phyloP scores from a whole-genome alignment of 139 green algal species.

The Tetratostichococcus sp. region DNA sequence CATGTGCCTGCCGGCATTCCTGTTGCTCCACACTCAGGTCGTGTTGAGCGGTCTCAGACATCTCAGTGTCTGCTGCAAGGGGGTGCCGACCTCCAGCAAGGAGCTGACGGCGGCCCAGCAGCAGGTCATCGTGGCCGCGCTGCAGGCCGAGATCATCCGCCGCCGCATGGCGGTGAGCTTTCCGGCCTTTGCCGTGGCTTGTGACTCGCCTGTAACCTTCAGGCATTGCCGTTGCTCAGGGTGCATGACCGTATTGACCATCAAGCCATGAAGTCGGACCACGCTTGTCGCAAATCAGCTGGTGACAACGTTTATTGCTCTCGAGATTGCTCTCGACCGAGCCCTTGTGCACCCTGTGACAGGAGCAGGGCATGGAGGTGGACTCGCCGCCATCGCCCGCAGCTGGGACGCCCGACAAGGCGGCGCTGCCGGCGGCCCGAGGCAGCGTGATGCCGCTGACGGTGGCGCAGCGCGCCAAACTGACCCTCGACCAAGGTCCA shows the following conservation, averaged over 20 bases:
- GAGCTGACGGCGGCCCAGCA: background rate
- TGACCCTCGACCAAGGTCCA: background rate
- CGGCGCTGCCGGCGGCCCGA: slow-evolving; percentile 6
- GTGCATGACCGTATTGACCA: too few relatives aligned
- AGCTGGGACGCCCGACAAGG: background rate
- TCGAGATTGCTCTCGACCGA: too few relatives aligned
- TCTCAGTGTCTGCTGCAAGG: background rate
- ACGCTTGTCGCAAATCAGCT: too few relatives aligned
- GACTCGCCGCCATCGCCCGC: background rate
- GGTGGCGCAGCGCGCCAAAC: slow-evolving; percentile 34
- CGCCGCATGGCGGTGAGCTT: background rate
- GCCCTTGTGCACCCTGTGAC: too few relatives aligned
- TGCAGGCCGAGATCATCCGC: slow-evolving; percentile 62
- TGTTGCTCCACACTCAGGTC: too few relatives aligned
- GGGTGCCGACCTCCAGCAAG: background rate
- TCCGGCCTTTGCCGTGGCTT: background rate
- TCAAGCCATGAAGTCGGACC: too few relatives aligned
- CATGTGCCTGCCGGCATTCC: too few relatives aligned
- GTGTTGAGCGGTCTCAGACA: too few relatives aligned
- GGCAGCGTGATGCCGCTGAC: slow-evolving; percentile 16
- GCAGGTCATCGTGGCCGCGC: slow-evolving; percentile 36
- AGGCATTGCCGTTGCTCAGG: background rate
- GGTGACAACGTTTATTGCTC: too few relatives aligned
- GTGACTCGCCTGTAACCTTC: too few relatives aligned
- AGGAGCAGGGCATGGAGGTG: background rate